Conservation (phyloP, 2,329 filamentous ascomycete genomes). For the Blastomyces percursus region DNA sequence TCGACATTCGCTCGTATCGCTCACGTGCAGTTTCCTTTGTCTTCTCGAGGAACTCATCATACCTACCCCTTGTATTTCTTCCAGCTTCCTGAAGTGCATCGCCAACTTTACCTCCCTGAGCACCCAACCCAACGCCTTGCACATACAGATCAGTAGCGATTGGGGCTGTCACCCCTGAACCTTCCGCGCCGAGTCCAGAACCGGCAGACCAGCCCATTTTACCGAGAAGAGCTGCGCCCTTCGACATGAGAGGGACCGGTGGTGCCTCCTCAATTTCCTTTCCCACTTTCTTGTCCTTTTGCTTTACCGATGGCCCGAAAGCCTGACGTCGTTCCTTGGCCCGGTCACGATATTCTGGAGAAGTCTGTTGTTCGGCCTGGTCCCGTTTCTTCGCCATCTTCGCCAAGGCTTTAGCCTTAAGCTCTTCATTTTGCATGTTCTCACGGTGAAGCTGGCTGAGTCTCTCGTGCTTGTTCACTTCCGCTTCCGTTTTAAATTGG, state of each 20-base stretch:
- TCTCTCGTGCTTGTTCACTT: conserved; percentile 50
- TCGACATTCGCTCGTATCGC: conserved; percentile 36
- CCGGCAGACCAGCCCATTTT: conserved; percentile 43
- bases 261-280: conserved; percentile 22
- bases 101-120: conserved; percentile 39
- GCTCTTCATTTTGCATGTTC: conserved; percentile 43
- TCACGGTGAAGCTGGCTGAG: conserved; percentile 47
- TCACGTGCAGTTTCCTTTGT: conserved; percentile 38
- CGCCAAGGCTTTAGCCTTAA: conserved; percentile 31
- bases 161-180: conserved; percentile 38
- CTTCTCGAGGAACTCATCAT: conserved; percentile 39
- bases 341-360: conserved; percentile 37
- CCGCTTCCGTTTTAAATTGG: conserved; percentile 44
- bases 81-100: conserved; percentile 40
- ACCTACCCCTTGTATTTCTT: conserved; percentile 38
- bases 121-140: conserved; percentile 40
- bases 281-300: conserved; percentile 26
- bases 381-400: conserved; percentile 36
- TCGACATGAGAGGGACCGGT: conserved; percentile 28
- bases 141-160: conserved; percentile 41
- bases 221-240: conserved; percentile 40
- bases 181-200: conserved; percentile 38
- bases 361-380: conserved; percentile 14
- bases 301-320: conserved; percentile 27
- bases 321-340: conserved; percentile 37